phyloP scores from a whole-genome alignment of 345 rosid species.

The Eucalyptus cloeziana region DNA sequence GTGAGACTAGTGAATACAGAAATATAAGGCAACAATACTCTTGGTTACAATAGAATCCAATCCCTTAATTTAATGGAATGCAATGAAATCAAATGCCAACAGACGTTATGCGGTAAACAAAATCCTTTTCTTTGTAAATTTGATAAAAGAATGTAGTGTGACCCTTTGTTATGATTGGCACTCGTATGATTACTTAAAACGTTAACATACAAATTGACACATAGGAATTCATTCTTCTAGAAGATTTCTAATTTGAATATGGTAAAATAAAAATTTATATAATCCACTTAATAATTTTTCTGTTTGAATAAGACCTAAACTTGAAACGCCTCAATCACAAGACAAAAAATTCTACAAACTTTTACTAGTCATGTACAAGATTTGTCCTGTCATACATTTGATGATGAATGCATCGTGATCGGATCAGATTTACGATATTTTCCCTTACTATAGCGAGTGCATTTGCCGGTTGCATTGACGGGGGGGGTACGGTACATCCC shows the following conservation, averaged over 20 bases:
- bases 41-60: neutral
- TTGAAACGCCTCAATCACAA: neutral
- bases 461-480: neutral
- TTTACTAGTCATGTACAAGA: neutral
- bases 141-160: neutral
- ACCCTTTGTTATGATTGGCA: neutral
- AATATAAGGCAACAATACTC: neutral
- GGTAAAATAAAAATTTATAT: neutral
- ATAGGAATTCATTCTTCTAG: neutral
- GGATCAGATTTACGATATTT: neutral
- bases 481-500: neutral
- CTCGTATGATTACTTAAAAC: neutral
- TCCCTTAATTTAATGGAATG: neutral
- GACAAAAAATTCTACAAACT: neutral
- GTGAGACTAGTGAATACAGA: neutral
- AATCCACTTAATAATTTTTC: neutral
- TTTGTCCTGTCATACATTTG: neutral
- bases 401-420: neutral
- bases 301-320: neutral
- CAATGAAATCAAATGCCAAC: neutral
- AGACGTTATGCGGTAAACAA: neutral
- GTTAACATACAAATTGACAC: neutral
- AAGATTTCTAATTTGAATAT: neutral
- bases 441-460: neutral
- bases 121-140: neutral